Evolutionary conservation across 306 rosid genomes (phyloP).

Genomic region (Acacia acuminata): DNA sequence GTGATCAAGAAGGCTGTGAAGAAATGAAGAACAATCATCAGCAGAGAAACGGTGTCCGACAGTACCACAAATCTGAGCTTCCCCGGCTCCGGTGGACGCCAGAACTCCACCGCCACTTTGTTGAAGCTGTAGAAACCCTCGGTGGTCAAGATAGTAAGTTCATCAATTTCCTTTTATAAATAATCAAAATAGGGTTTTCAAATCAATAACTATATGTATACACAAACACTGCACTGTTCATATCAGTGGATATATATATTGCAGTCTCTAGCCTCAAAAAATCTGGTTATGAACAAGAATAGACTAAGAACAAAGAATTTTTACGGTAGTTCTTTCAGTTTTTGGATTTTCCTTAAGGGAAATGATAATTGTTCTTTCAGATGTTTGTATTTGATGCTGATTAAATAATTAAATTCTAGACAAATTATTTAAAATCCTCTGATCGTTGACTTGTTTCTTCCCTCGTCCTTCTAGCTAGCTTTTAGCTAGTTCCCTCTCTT

Average conservation of each 20-base stretch:
- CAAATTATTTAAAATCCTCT: not conserved
- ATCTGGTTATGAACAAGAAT: not conserved
- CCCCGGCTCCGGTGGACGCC: conserved; percentile 48
- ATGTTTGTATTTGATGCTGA: not conserved
- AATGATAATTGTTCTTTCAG: not conserved
- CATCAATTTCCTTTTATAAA: not conserved
- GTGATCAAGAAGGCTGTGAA: conserved; percentile 1
- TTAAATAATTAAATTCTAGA: not conserved
- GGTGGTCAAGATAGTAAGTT: conserved; percentile 40
- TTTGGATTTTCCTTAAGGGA: not conserved
- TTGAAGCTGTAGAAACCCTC: conserved; percentile 37
- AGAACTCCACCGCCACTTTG: conserved; percentile 43
- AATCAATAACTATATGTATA: not conserved
- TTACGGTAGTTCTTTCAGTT: not conserved
- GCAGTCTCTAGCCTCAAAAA: not conserved
- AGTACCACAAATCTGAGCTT: conserved; percentile 40
- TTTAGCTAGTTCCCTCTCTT: not conserved
- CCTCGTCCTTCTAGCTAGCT: not conserved
- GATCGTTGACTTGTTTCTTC: too few relatives aligned
- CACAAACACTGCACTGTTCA: too few relatives aligned
- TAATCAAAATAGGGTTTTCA: conserved; percentile 15
- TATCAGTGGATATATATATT: too few relatives aligned
- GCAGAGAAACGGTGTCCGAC: conserved; percentile 27
- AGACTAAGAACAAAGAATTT: not conserved
- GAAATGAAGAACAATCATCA: conserved; percentile 25